Evolutionary conservation across 2,329 filamentous ascomycete genomes (phyloP).

Genomic region (Colletotrichum karsti): DNA sequence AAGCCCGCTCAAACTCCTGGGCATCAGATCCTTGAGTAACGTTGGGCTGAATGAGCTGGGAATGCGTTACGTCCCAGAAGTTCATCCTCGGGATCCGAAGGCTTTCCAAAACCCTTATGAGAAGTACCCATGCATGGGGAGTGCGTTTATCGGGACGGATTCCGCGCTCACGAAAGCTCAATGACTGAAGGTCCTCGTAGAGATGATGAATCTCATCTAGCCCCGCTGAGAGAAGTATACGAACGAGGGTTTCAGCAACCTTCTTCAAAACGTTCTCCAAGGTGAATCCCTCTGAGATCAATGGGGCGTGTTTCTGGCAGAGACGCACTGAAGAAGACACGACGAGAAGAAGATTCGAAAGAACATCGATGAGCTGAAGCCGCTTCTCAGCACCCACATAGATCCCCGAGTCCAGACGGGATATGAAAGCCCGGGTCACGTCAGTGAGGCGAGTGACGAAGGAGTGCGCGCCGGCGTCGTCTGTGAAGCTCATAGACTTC

Average conservation of each 20-base stretch:
- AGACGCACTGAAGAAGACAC: slow-evolving; percentile 45
- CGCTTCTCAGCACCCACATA: slow-evolving; percentile 30
- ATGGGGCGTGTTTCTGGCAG: slow-evolving; percentile 44
- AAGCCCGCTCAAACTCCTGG: slow-evolving; percentile 61
- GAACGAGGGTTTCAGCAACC: slow-evolving; percentile 47
- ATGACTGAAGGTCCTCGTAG: slow-evolving; percentile 57
- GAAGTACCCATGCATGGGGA: slow-evolving; percentile 65
- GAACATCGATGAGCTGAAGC: slow-evolving; percentile 44
- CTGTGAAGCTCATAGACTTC: slow-evolving; percentile 48
- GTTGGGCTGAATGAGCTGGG: slow-evolving; percentile 47
- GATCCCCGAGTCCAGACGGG: slow-evolving; percentile 37
- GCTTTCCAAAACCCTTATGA: slow-evolving; percentile 62
- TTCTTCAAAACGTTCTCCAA: slow-evolving; percentile 59
- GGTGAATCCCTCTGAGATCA: slow-evolving; percentile 47
- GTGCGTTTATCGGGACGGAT: slow-evolving; percentile 55
- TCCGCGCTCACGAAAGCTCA: slow-evolving; percentile 57
- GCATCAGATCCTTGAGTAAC: slow-evolving; percentile 49
- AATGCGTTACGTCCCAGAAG: slow-evolving; percentile 69
- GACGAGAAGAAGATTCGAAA: slow-evolving; percentile 46
- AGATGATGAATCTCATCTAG: slow-evolving; percentile 51
- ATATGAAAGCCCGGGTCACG: slow-evolving; percentile 47
- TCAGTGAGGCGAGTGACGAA: slow-evolving; percentile 55
- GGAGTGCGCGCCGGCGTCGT: slow-evolving; percentile 42
- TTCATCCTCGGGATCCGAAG: slow-evolving; percentile 58
- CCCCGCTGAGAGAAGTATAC: slow-evolving; percentile 51